These are phyloP conservation scores for Phialocephala subalpina DNA, from an alignment of 2,329 filamentous ascomycete species.

Conservation along the genomic window DNA sequence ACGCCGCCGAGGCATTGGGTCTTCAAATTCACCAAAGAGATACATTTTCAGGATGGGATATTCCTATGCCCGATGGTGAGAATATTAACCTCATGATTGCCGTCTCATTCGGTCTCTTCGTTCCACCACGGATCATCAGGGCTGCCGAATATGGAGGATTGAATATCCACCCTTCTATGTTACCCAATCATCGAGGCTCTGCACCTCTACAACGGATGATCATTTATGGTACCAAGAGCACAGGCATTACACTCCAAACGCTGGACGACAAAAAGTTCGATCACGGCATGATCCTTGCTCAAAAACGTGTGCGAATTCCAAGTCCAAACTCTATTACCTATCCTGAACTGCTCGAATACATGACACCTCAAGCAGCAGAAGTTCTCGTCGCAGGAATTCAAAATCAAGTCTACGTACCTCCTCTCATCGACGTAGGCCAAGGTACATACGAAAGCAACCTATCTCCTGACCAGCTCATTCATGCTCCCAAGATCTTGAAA, in stretches of 20 bases:
- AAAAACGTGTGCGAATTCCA: conserved; percentile 66
- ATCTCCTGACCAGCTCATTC: conserved; percentile 44
- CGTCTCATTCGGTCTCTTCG: conserved; percentile 92
- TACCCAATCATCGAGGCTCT: conserved; percentile 86
- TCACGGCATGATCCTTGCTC: conserved; percentile 76
- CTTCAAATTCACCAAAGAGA: conserved; percentile 78
- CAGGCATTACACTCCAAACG: conserved; percentile 88
- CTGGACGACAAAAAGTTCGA: conserved; percentile 82
- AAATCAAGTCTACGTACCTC: conserved; percentile 70
- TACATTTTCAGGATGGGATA: conserved; percentile 83
- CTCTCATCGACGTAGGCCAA: conserved; percentile 45
- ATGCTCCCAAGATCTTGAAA: conserved; percentile 78
- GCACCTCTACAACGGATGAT: conserved; percentile 90
- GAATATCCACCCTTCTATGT: conserved; percentile 91
- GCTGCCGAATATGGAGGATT: conserved; percentile 82
- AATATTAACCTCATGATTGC: conserved; percentile 82
- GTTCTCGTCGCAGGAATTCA: conserved; percentile 75
- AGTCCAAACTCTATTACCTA: conserved; percentile 56
- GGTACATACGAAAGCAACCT: not conserved
- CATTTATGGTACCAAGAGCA: conserved; percentile 64
- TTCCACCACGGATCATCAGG: conserved; percentile 78
- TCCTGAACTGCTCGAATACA: conserved; percentile 56
- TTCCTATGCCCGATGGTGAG: conserved; percentile 55
- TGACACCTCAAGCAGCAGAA: conserved; percentile 71
- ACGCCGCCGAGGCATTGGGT: conserved; percentile 63